Conservation (phyloP, 441 rosid species). For the Brassica balearica region DNA sequence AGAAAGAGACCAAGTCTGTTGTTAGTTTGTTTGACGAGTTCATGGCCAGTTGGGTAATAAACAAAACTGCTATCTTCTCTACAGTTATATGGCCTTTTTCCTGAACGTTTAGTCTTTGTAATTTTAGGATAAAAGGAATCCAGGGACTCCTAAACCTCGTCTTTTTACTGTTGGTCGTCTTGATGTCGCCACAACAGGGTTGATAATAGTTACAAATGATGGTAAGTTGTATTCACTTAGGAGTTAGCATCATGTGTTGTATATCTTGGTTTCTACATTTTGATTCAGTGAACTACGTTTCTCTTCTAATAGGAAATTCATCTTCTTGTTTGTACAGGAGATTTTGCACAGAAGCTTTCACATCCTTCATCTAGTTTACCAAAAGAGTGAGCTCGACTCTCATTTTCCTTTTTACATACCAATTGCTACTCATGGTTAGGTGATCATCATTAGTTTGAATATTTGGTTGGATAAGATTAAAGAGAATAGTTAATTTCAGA, state of each 20-base stretch:
- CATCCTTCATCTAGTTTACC: constrained; percentile 87
- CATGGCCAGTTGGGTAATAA: constrained; percentile 74
- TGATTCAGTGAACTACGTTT: constrained; percentile 1
- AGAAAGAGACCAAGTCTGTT: constrained; percentile 76
- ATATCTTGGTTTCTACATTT: constrained; percentile 26
- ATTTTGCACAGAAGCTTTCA: constrained; percentile 81
- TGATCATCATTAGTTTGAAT: neutral
- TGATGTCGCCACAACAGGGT: constrained; percentile 92
- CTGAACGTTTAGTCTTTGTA: neutral
- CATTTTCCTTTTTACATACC: constrained; percentile 11
- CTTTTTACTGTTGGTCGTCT: constrained; percentile 96
- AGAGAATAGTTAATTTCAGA: neutral
- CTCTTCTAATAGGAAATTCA: constrained; percentile 30
- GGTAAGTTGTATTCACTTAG: constrained; percentile 50
- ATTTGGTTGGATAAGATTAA: neutral
- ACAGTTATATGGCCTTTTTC: neutral
- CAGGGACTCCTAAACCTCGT: constrained; percentile 83
- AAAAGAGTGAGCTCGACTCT: constrained; percentile 69
- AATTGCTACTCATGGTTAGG: constrained; percentile 8
- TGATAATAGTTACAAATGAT: constrained; percentile 84
- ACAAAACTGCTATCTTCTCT: neutral
- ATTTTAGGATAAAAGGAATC: constrained; percentile 65
- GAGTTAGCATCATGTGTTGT: constrained; percentile 8
- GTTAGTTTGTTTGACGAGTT: constrained; percentile 72
- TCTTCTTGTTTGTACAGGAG: constrained; percentile 59